Evolutionary conservation across 805 yeast genomes (phyloP).

Genomic region (Lachancea sp.): DNA sequence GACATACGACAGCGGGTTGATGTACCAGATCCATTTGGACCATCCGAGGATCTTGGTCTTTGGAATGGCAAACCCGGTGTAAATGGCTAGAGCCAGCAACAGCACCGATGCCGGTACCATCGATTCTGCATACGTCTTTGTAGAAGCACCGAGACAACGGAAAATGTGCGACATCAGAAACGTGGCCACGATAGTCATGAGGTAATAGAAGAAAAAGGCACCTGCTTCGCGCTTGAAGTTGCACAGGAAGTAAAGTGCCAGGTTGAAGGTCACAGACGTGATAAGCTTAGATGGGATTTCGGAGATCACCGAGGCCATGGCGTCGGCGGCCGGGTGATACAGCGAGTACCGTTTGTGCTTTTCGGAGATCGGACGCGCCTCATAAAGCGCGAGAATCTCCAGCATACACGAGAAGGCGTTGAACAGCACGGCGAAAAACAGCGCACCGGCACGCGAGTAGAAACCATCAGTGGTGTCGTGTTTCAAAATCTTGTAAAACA

Average conservation of each 20-base stretch:
- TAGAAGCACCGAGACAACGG: slow-evolving; percentile 46
- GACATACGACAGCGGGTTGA: slow-evolving; percentile 52
- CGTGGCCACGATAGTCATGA: slow-evolving; percentile 40
- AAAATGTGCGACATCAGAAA: slow-evolving; percentile 50
- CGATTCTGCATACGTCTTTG: slow-evolving; percentile 44
- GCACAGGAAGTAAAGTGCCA: slow-evolving; percentile 47
- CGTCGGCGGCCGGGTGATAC: slow-evolving; percentile 56
- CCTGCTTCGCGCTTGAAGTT: slow-evolving; percentile 49
- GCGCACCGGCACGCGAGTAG: slow-evolving; percentile 52
- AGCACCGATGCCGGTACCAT: slow-evolving; percentile 53
- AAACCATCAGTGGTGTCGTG: slow-evolving; percentile 39
- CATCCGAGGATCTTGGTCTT: slow-evolving; percentile 52
- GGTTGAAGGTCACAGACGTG: slow-evolving; percentile 42
- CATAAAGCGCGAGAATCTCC: slow-evolving; percentile 50
- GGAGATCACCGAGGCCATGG: slow-evolving; percentile 45
- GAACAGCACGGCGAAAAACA: slow-evolving; percentile 62
- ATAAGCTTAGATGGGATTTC: slow-evolving; percentile 46
- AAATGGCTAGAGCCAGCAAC: slow-evolving; percentile 43
- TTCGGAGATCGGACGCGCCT: slow-evolving; percentile 51
- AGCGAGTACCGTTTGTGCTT: slow-evolving; percentile 52
- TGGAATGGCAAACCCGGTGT: slow-evolving; percentile 55
- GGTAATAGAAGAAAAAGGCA: slow-evolving; percentile 45
- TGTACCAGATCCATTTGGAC: slow-evolving; percentile 59
- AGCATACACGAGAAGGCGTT: slow-evolving; percentile 55
- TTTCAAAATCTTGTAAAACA: slow-evolving; percentile 45